Conservation (phyloP, 2,329 filamentous ascomycete genomes). For the Hypoxylon sp. region DNA sequence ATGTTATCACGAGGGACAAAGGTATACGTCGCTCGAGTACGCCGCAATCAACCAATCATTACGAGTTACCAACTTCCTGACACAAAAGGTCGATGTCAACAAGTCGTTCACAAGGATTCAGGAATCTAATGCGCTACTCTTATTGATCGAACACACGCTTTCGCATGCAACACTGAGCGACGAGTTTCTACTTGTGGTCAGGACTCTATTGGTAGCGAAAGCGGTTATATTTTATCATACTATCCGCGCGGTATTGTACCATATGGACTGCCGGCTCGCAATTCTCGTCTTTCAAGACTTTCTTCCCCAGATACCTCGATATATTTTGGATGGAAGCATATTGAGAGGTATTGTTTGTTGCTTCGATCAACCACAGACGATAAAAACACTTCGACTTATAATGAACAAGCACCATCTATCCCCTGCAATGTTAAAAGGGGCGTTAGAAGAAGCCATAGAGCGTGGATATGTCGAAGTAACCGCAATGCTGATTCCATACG, state of each 20-base stretch:
- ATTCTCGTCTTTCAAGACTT: not conserved
- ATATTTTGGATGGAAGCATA: not conserved
- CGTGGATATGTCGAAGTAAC: slow-evolving; percentile 3
- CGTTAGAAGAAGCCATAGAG: not conserved
- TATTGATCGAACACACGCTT: not conserved
- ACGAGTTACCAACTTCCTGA: slow-evolving; percentile 2
- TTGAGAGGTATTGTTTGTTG: not conserved
- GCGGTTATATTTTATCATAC: not conserved
- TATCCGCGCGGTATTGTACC: not conserved
- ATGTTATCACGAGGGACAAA: not conserved
- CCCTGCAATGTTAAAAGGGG: too few relatives aligned
- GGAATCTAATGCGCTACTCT: not conserved
- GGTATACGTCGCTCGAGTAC: slow-evolving; percentile 11
- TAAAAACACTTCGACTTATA: not conserved
- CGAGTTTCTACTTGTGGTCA: slow-evolving; percentile 5
- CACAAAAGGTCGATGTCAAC: slow-evolving; percentile 5
- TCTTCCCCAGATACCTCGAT: not conserved
- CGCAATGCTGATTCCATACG: slow-evolving; percentile 4
- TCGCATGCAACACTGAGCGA: slow-evolving; percentile 4
- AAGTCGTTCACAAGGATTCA: not conserved
- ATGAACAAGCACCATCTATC: not conserved
- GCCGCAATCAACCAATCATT: slow-evolving; percentile 4
- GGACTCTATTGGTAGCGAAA: not conserved
- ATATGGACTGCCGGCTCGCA: slow-evolving; percentile 6
- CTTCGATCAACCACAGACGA: not conserved